Evolutionary conservation across 2,329 filamentous ascomycete genomes (phyloP).

Genomic region (Colletotrichum salicis): DNA sequence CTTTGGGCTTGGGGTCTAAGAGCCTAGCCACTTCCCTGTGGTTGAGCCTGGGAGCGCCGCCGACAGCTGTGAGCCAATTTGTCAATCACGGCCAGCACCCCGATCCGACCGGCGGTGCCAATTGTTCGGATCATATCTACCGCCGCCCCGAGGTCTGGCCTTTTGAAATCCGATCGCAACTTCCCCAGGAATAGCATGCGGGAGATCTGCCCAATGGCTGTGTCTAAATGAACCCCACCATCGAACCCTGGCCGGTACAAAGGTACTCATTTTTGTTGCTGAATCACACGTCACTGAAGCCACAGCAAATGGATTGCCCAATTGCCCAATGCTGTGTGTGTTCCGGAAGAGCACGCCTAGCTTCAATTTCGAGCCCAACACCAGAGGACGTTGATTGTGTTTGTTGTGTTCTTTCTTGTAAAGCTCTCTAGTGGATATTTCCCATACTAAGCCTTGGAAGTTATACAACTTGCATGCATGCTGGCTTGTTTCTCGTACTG

Average conservation of each 20-base stretch:
- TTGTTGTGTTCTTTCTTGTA: background rate
- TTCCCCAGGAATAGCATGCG: slow-evolving; percentile 26
- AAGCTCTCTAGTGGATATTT: background rate
- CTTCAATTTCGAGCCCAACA: background rate
- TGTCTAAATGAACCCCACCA: slow-evolving; percentile 1
- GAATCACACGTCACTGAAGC: slow-evolving; percentile 22
- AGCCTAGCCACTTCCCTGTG: slow-evolving; percentile 24
- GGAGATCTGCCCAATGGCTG: slow-evolving; percentile 31
- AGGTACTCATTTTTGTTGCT: background rate
- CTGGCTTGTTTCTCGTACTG: background rate
- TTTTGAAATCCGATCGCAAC: slow-evolving; percentile 23
- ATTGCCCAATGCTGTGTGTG: slow-evolving; percentile 1
- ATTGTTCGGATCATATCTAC: slow-evolving; percentile 16
- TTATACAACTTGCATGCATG: background rate
- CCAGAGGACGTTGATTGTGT: background rate
- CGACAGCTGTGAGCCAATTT: background rate
- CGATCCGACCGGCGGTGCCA: background rate
- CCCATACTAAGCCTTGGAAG: background rate
- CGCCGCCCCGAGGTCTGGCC: slow-evolving; percentile 22
- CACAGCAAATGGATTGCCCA: background rate
- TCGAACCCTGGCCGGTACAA: background rate
- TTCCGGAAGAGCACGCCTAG: background rate
- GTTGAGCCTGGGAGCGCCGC: slow-evolving; percentile 11
- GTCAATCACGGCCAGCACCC: background rate
- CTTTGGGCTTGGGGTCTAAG: slow-evolving; percentile 22